Evolutionary conservation across 2,329 filamentous ascomycete genomes (phyloP), one percentile per base, ranked within the genome.

Genomic region (Venturia aucupariae): DNA sequence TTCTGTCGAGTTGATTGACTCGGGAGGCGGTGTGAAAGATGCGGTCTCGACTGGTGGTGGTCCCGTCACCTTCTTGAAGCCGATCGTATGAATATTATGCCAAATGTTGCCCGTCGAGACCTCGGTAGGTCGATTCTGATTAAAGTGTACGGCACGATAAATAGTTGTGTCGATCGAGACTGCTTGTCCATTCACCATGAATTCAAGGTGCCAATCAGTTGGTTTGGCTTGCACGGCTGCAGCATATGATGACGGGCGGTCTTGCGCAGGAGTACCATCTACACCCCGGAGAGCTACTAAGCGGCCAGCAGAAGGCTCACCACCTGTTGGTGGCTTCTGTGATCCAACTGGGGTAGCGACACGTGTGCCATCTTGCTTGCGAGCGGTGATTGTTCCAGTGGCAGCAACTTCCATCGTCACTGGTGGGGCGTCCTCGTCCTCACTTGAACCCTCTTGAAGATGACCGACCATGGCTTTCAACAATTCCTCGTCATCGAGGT

Each of bases 151-250:
- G 39, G 94, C 94, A 60, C 93, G 88, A 72, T 97, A 99, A 64
- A 99, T 93, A 0, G 94, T 99, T 0, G 90, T 97, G 70, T 97
- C 92, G 69, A 92, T 94, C 0, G 90, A 82, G 65, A 99, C 89
- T 1, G 89, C 83, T 73, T 92, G 91, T 63, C 84, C 89, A 68
- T 95, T 89, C 61, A 97, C 84, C 68, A 86, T 92, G 76, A 99
- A 99, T 72, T 97, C 90, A 66, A 99, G 92, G 71, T 99, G 93
- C 94, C 94, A 99, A 72, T 97, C 92, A 72, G 95, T 89, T 1
- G 92, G 90, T 0, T 85, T 80, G 17, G 90, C 81, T 69, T 92
- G 90, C 62, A 95, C 84, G 4, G 91, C 91, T 62, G 90, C 89
- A 30, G 92, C 88, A 74, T 97, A 96, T 0, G 92, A 91, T 75